Evolutionary conservation across 768 basidiomycete species (phyloP), one percentile per base, ranked within the genome.

Genomic region (Phlegmacium glaucopus): DNA sequence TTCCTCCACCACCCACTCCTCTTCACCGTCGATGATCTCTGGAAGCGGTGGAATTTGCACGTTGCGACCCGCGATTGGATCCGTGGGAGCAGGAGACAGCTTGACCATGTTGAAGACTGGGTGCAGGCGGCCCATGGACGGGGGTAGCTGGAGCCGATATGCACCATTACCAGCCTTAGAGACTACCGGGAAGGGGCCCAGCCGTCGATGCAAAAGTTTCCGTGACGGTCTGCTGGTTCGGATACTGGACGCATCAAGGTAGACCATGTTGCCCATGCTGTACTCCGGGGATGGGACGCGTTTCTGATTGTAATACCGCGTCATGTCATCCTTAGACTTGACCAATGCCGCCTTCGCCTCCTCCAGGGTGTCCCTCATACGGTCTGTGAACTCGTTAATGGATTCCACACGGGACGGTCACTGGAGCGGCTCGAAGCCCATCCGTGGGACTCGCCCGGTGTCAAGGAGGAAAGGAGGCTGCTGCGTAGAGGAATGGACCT

Each of bases 401-500:
- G 45, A 27, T 13, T 50, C 42, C 17, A 53, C 54, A 18, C 48
- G 39, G 7, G 59, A 44, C 9, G 13, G 40, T 34, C 48, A 41
- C 1, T 43, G 34, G 30, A 59, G 44, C 12, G 60, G 42, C 5
- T 57, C 35, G n/a, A 58, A 50, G 15, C 47, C 47, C 47, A 48
- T 48, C 18, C 50, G 43, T 1, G 63, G 63, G 41, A 66, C 49
- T 15, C 54, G 60, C 10, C 68, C 62, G 17, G 61, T 53, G 47
- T 66, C 65, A 2, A 61, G 39, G 25, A 57, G 60, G 53, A 68
- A 67, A 1, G 63, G 68, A n/a, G n/a, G n/a, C n/a, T n/a, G n/a
- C n/a, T n/a, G n/a, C n/a, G n/a, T n/a, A n/a, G n/a, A n/a, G n/a
- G n/a, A n/a, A n/a, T n/a, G n/a, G n/a, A n/a, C n/a, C n/a, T n/a